Conservation (phyloP, 2,329 filamentous ascomycete species). For the Colletotrichum scovillei region DNA sequence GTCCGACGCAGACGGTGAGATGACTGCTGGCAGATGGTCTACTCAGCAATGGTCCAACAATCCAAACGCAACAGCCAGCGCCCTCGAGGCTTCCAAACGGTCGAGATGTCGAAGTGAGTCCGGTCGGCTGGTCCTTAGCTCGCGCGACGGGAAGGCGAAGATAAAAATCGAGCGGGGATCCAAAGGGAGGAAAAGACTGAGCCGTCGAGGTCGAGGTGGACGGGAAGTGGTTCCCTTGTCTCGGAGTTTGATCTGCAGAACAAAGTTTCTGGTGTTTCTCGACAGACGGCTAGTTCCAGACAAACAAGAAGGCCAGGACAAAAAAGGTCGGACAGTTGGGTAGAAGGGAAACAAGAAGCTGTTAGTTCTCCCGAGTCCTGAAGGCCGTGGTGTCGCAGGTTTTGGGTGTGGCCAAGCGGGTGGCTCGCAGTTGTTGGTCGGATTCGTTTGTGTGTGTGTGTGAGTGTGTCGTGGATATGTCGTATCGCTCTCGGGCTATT, state of each 20-base stretch:
- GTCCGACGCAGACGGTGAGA: neutral
- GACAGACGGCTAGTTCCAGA: neutral
- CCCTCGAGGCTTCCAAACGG: slow-evolving; percentile 15
- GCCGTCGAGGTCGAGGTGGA: slow-evolving; percentile 20
- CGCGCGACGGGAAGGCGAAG: slow-evolving; percentile 19
- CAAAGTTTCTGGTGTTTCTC: slow-evolving; percentile 39
- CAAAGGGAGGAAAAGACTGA: slow-evolving; percentile 16
- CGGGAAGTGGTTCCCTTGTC: slow-evolving; percentile 25
- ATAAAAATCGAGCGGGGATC: slow-evolving; percentile 26
- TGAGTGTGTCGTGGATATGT: slow-evolving; percentile 25
- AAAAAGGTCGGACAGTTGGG: slow-evolving; percentile 37
- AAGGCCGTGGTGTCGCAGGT: slow-evolving; percentile 54
- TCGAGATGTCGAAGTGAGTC: slow-evolving; percentile 19
- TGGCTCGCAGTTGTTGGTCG: slow-evolving; percentile 16
- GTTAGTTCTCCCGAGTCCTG: slow-evolving; percentile 42
- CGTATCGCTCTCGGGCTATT: slow-evolving; percentile 32
- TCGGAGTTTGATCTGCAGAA: slow-evolving; percentile 41
- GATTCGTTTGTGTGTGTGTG: slow-evolving; percentile 10
- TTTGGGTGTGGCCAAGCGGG: slow-evolving; percentile 29
- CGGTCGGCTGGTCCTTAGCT: slow-evolving; percentile 7
- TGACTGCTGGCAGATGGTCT: neutral
- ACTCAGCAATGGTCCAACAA: neutral
- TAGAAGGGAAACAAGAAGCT: slow-evolving; percentile 11
- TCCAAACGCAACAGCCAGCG: slow-evolving; percentile 4
- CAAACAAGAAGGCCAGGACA: slow-evolving; percentile 36